Conservation (phyloP, 1,284 basidiomycete genomes). For the Ustilago lituana region DNA sequence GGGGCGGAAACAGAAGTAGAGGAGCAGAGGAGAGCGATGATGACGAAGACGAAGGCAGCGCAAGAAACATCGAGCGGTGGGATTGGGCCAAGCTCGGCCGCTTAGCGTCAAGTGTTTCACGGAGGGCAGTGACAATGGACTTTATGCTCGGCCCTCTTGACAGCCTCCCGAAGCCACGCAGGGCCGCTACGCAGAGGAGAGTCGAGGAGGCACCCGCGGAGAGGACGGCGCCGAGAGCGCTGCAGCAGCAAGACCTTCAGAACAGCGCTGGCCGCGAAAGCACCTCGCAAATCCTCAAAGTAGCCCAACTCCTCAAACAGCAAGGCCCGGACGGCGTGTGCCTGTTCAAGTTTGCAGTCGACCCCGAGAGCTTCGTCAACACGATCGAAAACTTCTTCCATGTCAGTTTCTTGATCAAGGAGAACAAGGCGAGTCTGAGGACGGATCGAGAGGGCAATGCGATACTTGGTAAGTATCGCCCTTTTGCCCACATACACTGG, state of each 20-base stretch:
- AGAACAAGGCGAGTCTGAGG: conserved; percentile 75
- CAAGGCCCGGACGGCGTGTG: conserved; percentile 71
- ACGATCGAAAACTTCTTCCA: conserved; percentile 94
- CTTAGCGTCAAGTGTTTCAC: conserved; percentile 37
- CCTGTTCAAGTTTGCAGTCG: conserved; percentile 83
- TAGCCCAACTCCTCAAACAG: conserved; percentile 69
- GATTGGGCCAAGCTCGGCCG: conserved; percentile 56
- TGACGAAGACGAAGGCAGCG: conserved; percentile 23
- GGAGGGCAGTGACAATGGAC: conserved; percentile 55
- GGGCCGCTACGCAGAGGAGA: background rate
- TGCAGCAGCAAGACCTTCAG: conserved; percentile 54
- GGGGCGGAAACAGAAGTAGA: background rate
- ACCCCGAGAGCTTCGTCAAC: conserved; percentile 86
- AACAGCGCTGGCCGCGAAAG: conserved; percentile 53
- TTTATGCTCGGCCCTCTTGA: conserved; percentile 63
- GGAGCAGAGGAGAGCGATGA: conserved; percentile 7
- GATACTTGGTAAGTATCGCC: conserved; percentile 77
- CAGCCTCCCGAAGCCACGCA: conserved; percentile 41
- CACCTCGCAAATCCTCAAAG: conserved; percentile 50
- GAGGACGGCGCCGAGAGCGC: conserved; percentile 34
- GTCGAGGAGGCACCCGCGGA: conserved; percentile 21
- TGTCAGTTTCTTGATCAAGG: conserved; percentile 86
- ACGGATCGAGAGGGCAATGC: conserved; percentile 76
- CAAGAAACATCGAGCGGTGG: conserved; percentile 36
- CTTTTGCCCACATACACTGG: no score